These are phyloP conservation scores for Furcasterigmium sp. DNA, from an alignment of 2,329 filamentous ascomycete species.

Conservation along the genomic window DNA sequence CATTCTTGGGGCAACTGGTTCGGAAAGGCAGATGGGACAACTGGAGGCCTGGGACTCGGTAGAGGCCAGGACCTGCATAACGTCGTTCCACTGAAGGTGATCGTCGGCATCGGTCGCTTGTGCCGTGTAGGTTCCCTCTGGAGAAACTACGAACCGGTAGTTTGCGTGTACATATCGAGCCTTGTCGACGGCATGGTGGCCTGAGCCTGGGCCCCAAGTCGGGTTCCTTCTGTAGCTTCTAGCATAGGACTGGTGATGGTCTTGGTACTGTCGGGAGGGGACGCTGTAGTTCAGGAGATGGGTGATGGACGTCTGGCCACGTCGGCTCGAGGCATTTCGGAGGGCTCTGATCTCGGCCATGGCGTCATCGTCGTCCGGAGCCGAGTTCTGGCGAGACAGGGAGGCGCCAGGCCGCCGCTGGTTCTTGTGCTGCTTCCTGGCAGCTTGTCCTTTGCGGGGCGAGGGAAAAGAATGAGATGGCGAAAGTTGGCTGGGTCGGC, in stretches of 20 bases:
- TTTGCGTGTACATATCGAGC: constrained; percentile 89
- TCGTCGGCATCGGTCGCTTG: constrained; percentile 85
- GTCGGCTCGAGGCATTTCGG: constrained; percentile 59
- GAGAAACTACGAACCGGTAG: constrained; percentile 92
- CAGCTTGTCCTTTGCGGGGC: constrained; percentile 70
- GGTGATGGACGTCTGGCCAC: constrained; percentile 94
- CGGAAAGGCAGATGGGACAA: constrained; percentile 92
- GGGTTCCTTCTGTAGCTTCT: constrained; percentile 64
- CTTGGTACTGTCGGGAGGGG: constrained; percentile 65
- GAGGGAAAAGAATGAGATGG: constrained; percentile 29
- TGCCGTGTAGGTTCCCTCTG: constrained; percentile 69
- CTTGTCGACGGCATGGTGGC: constrained; percentile 87
- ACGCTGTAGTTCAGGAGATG: constrained; percentile 90
- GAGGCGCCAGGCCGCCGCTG: constrained; percentile 61
- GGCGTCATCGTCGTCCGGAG: constrained; percentile 72
- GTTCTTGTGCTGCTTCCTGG: constrained; percentile 78
- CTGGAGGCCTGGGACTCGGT: constrained; percentile 81
- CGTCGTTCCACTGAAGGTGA: constrained; percentile 83
- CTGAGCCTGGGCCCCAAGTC: constrained; percentile 81
- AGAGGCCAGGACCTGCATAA: constrained; percentile 88
- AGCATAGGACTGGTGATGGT: constrained; percentile 43
- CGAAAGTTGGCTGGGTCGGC: constrained; percentile 36
- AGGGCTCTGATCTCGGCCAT: constrained; percentile 71
- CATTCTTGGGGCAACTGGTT: constrained; percentile 92
- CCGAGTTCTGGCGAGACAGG: constrained; percentile 22